phyloP scores from a whole-genome alignment of 2,329 filamentous ascomycete species.

The Cladophialophora carrionii region DNA sequence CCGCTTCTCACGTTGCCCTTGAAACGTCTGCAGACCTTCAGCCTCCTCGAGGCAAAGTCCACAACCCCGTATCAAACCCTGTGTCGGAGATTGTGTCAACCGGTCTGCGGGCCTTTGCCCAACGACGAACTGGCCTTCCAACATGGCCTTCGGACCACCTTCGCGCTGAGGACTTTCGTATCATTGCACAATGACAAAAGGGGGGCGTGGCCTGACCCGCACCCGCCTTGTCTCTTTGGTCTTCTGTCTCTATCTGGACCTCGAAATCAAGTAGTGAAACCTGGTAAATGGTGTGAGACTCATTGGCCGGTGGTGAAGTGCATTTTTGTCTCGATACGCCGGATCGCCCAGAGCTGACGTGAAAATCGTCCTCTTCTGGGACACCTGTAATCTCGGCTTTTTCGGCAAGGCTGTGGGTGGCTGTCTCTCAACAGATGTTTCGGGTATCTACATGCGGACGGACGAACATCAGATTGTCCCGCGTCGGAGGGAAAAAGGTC shows the following conservation, averaged over 20 bases:
- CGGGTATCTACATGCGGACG: slow-evolving; percentile 20
- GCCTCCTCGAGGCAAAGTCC: slow-evolving; percentile 8
- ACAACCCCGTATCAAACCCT: slow-evolving; percentile 11
- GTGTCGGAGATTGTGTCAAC: slow-evolving; percentile 16
- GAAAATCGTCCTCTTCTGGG: slow-evolving; percentile 7
- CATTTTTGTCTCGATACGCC: slow-evolving; percentile 1
- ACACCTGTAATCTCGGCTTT: slow-evolving; percentile 22
- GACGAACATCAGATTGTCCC: slow-evolving; percentile 22
- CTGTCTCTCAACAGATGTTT: slow-evolving; percentile 17
- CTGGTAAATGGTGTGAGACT: background rate
- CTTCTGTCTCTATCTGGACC: slow-evolving; percentile 1
- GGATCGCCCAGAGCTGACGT: slow-evolving; percentile 1
- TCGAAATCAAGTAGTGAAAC: background rate
- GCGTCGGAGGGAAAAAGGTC: background rate
- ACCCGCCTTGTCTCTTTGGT: background rate
- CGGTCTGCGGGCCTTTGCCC: slow-evolving; percentile 5
- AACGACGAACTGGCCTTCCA: background rate
- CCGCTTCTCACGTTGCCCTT: background rate
- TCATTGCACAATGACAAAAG: background rate
- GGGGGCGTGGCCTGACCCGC: background rate
- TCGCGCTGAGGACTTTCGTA: background rate
- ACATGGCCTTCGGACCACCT: background rate
- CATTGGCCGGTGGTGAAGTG: background rate
- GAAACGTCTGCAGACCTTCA: slow-evolving; percentile 12
- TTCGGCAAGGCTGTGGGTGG: slow-evolving; percentile 1